Evolutionary conservation across 176 grass and related monocot genomes (phyloP), one percentile per base, ranked within the genome.

Genomic region (Luzula sylvatica): DNA sequence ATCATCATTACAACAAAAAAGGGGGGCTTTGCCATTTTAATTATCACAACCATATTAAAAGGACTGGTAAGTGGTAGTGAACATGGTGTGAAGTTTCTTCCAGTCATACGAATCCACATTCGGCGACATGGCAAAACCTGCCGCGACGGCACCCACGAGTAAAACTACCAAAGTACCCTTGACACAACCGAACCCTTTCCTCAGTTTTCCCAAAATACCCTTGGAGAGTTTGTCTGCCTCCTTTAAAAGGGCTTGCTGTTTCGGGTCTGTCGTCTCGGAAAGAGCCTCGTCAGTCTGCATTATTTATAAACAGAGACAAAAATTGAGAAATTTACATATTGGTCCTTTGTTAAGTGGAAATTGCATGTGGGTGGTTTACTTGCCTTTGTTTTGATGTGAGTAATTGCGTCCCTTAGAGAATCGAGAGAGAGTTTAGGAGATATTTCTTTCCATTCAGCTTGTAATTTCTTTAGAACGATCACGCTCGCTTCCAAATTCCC

Each of bases 161-260:
- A 74, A 24, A 39, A 75, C 51, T 25, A 85, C 27, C 43, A 83
- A 29, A 54, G 65, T 70, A 38, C 69, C 64, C 52, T 92, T 99
- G 43, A 99, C 25, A 65, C 86, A 99, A 42, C 75, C 53, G 25
- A 50, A 56, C 7, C 77, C 52, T 0, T 60, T 72, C 1, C 52
- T 74, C 56, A 99, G 72, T 81, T 71, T 99, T 32, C 72, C 72
- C 50, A 83, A 58, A 42, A 99, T 74, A 26, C 52, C 42, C 75
- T 87, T 99, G 75, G 81, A 99, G 61, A 83, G 65, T 72, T 90
- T 99, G 72, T 99, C 86, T 8, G 72, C 81, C 21, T 82, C 82
- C 60, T 99, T 99, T 38, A 99, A 71, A 19, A 61, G 58, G 1
- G 66, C 80, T 50, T 67, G 42, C 23, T 89, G 62, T 58, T 26